Evolutionary conservation across 148 eudicot genomes (phyloP).

Genomic region (Rhododendron kiyosumense): DNA sequence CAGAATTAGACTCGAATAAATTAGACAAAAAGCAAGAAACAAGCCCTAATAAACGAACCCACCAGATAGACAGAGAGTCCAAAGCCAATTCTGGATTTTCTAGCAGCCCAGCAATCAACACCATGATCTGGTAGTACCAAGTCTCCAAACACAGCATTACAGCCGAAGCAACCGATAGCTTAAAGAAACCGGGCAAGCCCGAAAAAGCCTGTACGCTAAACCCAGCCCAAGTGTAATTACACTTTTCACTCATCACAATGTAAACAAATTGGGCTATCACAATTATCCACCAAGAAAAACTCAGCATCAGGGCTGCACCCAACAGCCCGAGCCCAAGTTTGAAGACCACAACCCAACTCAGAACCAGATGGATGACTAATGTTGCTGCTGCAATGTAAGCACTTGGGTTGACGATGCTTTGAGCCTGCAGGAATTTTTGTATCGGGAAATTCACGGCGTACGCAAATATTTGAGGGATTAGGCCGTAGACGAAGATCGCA

Average conservation of each 20-base stretch:
- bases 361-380: conserved; percentile 4
- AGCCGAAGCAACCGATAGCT: conserved; percentile 25
- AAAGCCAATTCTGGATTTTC: conserved; percentile 20
- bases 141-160: conserved; percentile 33
- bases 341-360: conserved; percentile 18
- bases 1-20: no score
- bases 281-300: conserved; percentile 26
- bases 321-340: conserved; percentile 17
- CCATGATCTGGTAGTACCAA: conserved; percentile 24
- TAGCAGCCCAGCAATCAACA: conserved; percentile 27
- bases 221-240: conserved; percentile 25
- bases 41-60: background rate
- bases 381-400: conserved; percentile 15
- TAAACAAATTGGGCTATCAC: conserved; percentile 23
- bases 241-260: conserved; percentile 13
- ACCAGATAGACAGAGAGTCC: conserved; percentile 28
- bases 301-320: conserved; percentile 18
- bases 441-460: conserved; percentile 26
- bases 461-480: conserved; percentile 29
- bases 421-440: conserved; percentile 35
- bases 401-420: conserved; percentile 24
- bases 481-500: conserved; percentile 18
- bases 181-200: conserved; percentile 22
- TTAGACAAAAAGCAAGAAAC: background rate
- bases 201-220: conserved; percentile 20